Evolutionary conservation across 768 basidiomycete species (phyloP), one percentile per base, ranked within the genome.

Genomic region (Cytidiella melzeri): DNA sequence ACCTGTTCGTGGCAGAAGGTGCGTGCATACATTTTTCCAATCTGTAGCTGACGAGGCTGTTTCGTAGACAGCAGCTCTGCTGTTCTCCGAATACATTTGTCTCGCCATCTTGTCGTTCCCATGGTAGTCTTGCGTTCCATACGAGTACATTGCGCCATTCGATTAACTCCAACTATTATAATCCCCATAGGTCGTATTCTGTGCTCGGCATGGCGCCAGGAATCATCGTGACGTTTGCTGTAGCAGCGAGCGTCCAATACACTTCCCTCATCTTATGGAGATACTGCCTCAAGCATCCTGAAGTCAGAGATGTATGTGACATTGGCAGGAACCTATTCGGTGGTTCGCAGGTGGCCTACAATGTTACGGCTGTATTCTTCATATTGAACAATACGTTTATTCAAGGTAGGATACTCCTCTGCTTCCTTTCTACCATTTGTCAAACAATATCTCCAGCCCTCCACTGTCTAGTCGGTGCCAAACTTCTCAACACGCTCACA

Each of bases 331-430:
- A 68, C 41, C 68, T 79, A 26, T 77, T 75, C 45, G 69, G 72
- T 10, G 70, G 75, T 27, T 74, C 75, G 0, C 53, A 71, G 37
- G 50, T 69, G 40, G 77, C 74, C 2, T 78, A 76, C 61, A 74
- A 78, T 44, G 53, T 70, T 26, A 77, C 77, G 1, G 73, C 71
- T 3, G 61, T 76, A 25, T 74, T 80, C 64, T 73, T 80, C 58
- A 62, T 79, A 41, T 60, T 76, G 39, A 80, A 80, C 63, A 80
- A 78, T 58, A 74, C 73, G 15, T 76, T 77, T 63, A 76, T 75
- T 36, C 73, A 74, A 68, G 76, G 74, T 49, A 12, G 19, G 18
- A 12, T 26, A 15, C 48, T 53, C 18, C n/a, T 43, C 19, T 20
- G 5, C 13, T 10, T 21, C n/a, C n/a, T n/a, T n/a, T 26, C 12